phyloP scores from a whole-genome alignment of 176 grass and related monocot species.

The Coix lacrymajobi region DNA sequence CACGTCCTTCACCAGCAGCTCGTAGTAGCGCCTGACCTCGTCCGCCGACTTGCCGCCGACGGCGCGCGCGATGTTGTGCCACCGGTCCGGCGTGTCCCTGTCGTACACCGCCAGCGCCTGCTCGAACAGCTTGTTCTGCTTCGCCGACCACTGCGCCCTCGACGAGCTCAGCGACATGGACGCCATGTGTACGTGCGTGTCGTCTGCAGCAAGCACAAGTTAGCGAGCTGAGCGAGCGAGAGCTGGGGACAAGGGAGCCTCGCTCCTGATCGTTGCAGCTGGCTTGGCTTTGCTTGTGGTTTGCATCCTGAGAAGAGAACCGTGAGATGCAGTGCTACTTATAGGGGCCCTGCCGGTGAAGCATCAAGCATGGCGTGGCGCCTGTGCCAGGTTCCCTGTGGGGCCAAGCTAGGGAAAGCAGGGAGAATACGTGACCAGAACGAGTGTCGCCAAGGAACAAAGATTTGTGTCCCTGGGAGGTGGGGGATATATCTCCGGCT shows the following conservation, averaged over 20 bases:
- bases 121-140: conserved; percentile 77
- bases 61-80: conserved; percentile 62
- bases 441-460: conserved; percentile 21
- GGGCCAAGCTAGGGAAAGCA: neutral
- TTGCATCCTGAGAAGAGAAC: neutral
- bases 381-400: neutral
- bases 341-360: conserved; percentile 14
- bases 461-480: conserved; percentile 15
- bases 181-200: conserved; percentile 26
- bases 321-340: conserved; percentile 11
- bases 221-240: neutral
- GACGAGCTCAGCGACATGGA: conserved; percentile 41
- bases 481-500: conserved; percentile 7
- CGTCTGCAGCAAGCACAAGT: neutral
- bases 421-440: conserved; percentile 19
- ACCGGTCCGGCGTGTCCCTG: conserved; percentile 55
- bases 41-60: conserved; percentile 59
- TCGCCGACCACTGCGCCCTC: conserved; percentile 41
- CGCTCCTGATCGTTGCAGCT: neutral
- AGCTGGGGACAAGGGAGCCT: neutral
- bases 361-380: neutral
- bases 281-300: neutral
- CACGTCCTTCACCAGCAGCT: conserved; percentile 58
- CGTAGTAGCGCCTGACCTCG: conserved; percentile 56
- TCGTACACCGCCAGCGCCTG: conserved; percentile 60